These are phyloP conservation scores for Antarctomyces pellizariae DNA, from an alignment of 495 filamentous ascomycete species.

Conservation along the genomic window DNA sequence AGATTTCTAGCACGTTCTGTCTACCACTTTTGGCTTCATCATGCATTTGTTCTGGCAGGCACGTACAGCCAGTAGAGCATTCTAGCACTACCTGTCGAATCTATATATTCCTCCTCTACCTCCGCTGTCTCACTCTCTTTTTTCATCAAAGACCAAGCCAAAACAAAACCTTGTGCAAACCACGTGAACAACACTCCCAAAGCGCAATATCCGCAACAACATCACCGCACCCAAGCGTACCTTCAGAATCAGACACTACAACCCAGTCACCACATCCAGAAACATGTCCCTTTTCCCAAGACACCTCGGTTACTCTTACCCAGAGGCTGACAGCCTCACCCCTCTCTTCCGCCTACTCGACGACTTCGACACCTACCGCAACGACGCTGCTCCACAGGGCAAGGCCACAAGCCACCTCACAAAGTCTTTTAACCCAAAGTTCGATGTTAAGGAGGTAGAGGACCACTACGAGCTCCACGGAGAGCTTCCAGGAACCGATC, in stretches of 20 bases:
- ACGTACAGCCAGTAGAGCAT: slow-evolving; percentile 6
- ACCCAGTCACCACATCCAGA: slow-evolving; percentile 12
- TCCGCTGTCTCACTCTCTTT: slow-evolving; percentile 4
- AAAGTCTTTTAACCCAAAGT: slow-evolving; percentile 42
- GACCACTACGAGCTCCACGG: slow-evolving; percentile 60
- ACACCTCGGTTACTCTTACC: slow-evolving; percentile 19
- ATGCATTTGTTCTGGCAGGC: slow-evolving; percentile 1
- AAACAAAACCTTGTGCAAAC: slow-evolving; percentile 11
- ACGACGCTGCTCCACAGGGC: slow-evolving; percentile 10
- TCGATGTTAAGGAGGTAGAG: slow-evolving; percentile 54
- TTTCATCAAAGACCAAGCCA: slow-evolving; percentile 8
- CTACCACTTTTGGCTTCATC: no score
- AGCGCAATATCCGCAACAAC: no score
- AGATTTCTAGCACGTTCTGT: no score
- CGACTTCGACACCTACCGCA: slow-evolving; percentile 38
- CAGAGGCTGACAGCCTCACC: slow-evolving; percentile 21
- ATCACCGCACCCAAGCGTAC: slow-evolving; percentile 5
- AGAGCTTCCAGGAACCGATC: slow-evolving; percentile 66
- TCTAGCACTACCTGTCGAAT: slow-evolving; percentile 1
- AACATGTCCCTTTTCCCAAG: slow-evolving; percentile 47
- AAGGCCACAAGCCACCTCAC: slow-evolving; percentile 10
- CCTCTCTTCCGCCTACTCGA: slow-evolving; percentile 58
- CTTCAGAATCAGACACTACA: slow-evolving; percentile 3
- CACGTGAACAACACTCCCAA: slow-evolving; percentile 7
- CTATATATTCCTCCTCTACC: slow-evolving; percentile 2